Evolutionary conservation across 1,284 basidiomycete species (phyloP).

Genomic region (Cutaneotrichosporon mucoides): DNA sequence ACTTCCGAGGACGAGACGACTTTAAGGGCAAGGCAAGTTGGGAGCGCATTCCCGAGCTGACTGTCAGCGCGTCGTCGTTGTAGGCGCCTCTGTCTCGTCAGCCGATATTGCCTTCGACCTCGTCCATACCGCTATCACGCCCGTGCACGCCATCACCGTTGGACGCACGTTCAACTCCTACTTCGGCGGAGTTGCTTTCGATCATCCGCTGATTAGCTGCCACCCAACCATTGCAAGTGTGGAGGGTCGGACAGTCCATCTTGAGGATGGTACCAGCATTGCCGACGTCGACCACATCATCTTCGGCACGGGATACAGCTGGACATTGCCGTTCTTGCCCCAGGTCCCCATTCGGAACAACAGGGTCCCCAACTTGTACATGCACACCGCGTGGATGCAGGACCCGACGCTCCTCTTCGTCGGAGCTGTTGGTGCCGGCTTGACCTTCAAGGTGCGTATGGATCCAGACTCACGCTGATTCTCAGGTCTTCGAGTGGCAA

Average conservation of each 20-base stretch:
- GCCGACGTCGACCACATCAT: slow-evolving; percentile 12
- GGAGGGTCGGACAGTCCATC: slow-evolving; percentile 5
- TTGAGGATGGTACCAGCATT: slow-evolving; percentile 6
- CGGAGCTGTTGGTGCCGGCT: slow-evolving; percentile 31
- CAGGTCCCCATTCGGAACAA: slow-evolving; percentile 49
- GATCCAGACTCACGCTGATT: too few species aligned
- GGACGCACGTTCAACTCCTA: slow-evolving; percentile 10
- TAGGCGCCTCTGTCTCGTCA: slow-evolving; percentile 7
- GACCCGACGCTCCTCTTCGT: slow-evolving; percentile 54
- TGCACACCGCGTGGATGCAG: slow-evolving; percentile 54
- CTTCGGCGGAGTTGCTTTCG: slow-evolving; percentile 11
- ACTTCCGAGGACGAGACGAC: slow-evolving; percentile 6
- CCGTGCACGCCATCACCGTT: slow-evolving; percentile 5
- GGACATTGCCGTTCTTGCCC: slow-evolving; percentile 13
- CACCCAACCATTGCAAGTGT: slow-evolving; percentile 8
- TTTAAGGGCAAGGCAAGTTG: slow-evolving; percentile 3
- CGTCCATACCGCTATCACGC: background rate
- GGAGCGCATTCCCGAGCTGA: background rate
- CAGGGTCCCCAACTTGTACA: slow-evolving; percentile 52
- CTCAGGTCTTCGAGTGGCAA: slow-evolving; percentile 31
- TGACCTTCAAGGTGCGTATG: slow-evolving; percentile 29
- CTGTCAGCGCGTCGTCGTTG: slow-evolving; percentile 9
- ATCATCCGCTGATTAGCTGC: slow-evolving; percentile 7
- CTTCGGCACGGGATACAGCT: slow-evolving; percentile 15
- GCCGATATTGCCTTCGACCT: slow-evolving; percentile 18